Evolutionary conservation across 1,284 basidiomycete genomes (phyloP).

Genomic region (Kwoniella shivajii): DNA sequence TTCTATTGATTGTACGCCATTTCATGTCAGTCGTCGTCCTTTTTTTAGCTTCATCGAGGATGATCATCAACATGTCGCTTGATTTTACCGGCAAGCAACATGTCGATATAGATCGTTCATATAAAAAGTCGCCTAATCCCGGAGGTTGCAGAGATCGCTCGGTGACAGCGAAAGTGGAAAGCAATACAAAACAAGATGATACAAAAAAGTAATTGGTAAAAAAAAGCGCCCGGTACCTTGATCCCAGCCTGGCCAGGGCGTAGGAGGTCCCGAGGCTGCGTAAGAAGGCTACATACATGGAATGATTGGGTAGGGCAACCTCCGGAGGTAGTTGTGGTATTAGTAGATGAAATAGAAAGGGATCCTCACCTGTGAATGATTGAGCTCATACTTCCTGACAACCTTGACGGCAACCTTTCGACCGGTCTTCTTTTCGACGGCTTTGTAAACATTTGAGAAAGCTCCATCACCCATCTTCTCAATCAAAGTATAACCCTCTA

Average conservation of each 20-base stretch:
- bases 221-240: conserved; percentile 36
- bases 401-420: conserved; percentile 94
- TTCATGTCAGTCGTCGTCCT: conserved; percentile 12
- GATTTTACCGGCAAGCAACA: background rate
- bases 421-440: conserved; percentile 72
- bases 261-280: conserved; percentile 36
- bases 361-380: conserved; percentile 87
- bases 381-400: conserved; percentile 95
- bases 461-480: conserved; percentile 98
- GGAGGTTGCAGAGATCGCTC: background rate
- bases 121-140: background rate
- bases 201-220: conserved; percentile 7
- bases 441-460: conserved; percentile 98
- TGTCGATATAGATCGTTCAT: background rate
- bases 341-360: conserved; percentile 7
- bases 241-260: conserved; percentile 47
- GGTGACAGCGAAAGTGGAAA: background rate
- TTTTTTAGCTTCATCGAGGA: background rate
- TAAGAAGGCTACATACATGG: conserved; percentile 29
- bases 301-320: conserved; percentile 10
- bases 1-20: conserved; percentile 59
- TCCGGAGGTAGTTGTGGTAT: background rate
- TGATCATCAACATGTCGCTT: background rate
- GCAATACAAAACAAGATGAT: background rate
- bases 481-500: conserved; percentile 77